phyloP scores from a whole-genome alignment of 1,139 yeast genomes.

The Hanseniaspora gamundiae region DNA sequence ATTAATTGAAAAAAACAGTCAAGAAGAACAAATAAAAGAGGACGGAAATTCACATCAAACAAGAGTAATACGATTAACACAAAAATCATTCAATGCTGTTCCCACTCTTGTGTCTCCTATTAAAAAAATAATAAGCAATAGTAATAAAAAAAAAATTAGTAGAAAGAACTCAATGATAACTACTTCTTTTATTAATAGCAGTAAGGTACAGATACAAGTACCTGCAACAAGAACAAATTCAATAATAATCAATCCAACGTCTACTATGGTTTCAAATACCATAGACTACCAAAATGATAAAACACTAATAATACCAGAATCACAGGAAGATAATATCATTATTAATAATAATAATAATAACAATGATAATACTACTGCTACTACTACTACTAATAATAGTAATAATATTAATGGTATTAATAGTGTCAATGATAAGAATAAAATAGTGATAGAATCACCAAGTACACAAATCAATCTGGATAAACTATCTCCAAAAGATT shows the following conservation, averaged over 20 bases:
- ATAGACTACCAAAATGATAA: not conserved
- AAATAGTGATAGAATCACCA: not conserved
- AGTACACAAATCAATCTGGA: not conserved
- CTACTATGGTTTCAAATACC: not conserved
- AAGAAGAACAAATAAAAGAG: not conserved
- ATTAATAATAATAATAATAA: not conserved
- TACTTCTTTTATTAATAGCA: not conserved
- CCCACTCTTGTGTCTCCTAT: not conserved
- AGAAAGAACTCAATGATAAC: too few species aligned
- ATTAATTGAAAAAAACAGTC: not conserved
- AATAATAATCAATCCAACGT: not conserved
- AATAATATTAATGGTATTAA: not conserved
- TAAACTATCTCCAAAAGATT: not conserved
- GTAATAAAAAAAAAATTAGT: too few species aligned
- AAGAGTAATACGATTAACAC: not conserved
- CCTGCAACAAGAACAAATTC: conserved; percentile 2
- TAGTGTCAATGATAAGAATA: not conserved
- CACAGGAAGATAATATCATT: not conserved
- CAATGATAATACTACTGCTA: too few species aligned
- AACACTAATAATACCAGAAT: not conserved
- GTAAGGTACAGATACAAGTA: not conserved
- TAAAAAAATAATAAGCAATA: not conserved
- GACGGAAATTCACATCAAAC: not conserved
- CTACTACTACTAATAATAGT: too few species aligned
- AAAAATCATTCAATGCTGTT: not conserved